Evolutionary conservation across 768 basidiomycete genomes (phyloP).

Genomic region (Mycena filopes): DNA sequence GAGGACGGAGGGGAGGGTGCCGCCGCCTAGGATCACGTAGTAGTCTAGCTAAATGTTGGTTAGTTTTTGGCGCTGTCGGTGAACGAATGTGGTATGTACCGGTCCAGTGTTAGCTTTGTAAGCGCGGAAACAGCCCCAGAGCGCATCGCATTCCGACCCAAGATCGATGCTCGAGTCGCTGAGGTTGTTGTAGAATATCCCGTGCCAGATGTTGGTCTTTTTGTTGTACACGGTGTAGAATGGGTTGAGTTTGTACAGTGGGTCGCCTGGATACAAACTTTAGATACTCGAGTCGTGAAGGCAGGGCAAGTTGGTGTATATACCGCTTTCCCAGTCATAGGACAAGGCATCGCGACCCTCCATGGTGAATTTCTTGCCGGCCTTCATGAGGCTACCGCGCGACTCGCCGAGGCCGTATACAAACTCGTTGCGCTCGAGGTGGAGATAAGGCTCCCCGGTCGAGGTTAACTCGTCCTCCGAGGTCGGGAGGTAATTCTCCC

Average conservation of each 20-base stretch:
- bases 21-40: slow-evolving; percentile 33
- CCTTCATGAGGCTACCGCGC: slow-evolving; percentile 31
- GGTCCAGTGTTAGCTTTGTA: slow-evolving; percentile 34
- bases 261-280: slow-evolving; percentile 8
- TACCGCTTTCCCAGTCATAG: slow-evolving; percentile 33
- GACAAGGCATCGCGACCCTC: slow-evolving; percentile 31
- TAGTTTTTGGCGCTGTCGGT: background rate
- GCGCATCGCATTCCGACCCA: slow-evolving; percentile 29
- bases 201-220: slow-evolving; percentile 32
- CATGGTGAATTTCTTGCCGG: slow-evolving; percentile 31
- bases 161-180: slow-evolving; percentile 30
- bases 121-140: slow-evolving; percentile 33
- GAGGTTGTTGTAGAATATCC: slow-evolving; percentile 34
- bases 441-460: slow-evolving; percentile 22
- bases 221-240: slow-evolving; percentile 36
- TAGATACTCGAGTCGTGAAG: no score
- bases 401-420: slow-evolving; percentile 34
- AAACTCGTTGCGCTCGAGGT: slow-evolving; percentile 31
- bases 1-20: slow-evolving; percentile 31
- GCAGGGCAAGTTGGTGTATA: background rate
- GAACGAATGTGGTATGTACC: background rate
- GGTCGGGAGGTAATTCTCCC: slow-evolving; percentile 29
- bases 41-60: slow-evolving; percentile 25
- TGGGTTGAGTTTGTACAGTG: slow-evolving; percentile 33
- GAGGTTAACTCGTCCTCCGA: slow-evolving; percentile 32